phyloP scores from a whole-genome alignment of 2,329 filamentous ascomycete species.

The Fusarium coffeatum region DNA sequence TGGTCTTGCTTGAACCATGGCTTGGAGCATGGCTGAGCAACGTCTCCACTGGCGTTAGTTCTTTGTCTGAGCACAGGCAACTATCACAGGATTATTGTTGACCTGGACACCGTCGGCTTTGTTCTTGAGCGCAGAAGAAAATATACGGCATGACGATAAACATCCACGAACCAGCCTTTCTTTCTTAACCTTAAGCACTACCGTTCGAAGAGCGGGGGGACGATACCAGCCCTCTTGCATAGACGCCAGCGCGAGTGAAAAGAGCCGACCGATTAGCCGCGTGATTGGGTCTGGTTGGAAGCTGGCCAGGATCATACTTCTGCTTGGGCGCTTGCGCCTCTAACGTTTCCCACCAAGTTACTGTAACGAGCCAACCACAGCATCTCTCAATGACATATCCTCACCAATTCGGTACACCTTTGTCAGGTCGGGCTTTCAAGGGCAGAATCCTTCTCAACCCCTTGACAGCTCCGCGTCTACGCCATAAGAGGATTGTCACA shows the following conservation, averaged over 20 bases:
- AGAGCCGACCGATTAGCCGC: slow-evolving; percentile 46
- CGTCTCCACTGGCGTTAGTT: slow-evolving; percentile 14
- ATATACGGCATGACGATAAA: neutral
- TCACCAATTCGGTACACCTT: slow-evolving; percentile 23
- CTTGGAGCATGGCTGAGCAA: slow-evolving; percentile 41
- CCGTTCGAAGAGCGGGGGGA: slow-evolving; percentile 29
- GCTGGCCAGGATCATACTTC: slow-evolving; percentile 29
- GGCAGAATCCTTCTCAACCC: slow-evolving; percentile 39
- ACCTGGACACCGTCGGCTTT: slow-evolving; percentile 3
- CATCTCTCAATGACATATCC: slow-evolving; percentile 18
- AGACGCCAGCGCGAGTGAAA: slow-evolving; percentile 48
- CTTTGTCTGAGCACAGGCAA: slow-evolving; percentile 5
- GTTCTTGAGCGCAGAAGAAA: neutral
- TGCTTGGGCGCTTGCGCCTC: slow-evolving; percentile 48
- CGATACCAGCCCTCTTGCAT: slow-evolving; percentile 40
- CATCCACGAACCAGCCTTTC: slow-evolving; percentile 14
- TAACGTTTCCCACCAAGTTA: slow-evolving; percentile 37
- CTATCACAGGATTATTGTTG: neutral
- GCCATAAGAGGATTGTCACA: slow-evolving; percentile 43
- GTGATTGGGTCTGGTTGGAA: slow-evolving; percentile 46
- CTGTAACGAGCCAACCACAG: slow-evolving; percentile 39
- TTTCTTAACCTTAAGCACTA: slow-evolving; percentile 24
- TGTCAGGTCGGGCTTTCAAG: slow-evolving; percentile 21
- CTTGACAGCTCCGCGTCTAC: slow-evolving; percentile 37
- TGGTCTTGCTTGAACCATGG: slow-evolving; percentile 21